Conservation (phyloP, 805 yeast genomes). For the Metschnikowia dekortorum region DNA sequence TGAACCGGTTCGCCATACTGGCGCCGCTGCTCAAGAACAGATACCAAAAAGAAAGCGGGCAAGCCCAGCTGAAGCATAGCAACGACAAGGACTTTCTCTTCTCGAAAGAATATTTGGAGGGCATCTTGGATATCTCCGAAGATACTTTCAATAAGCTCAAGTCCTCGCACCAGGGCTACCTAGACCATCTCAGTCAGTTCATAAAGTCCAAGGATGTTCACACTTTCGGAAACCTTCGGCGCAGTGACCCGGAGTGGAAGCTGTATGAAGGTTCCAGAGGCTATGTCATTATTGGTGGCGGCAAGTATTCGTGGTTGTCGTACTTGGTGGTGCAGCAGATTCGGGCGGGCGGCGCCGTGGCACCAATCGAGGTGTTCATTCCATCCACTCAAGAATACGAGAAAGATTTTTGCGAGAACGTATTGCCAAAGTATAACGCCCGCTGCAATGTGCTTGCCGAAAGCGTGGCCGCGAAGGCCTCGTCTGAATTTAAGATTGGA, state of each 20-base stretch:
- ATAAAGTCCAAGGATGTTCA: conserved; percentile 22
- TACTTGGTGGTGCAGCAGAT: conserved; percentile 46
- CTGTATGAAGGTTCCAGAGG: conserved; percentile 31
- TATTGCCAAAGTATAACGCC: conserved; percentile 43
- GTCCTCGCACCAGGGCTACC: conserved; percentile 32
- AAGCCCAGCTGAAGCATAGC: conserved; percentile 43
- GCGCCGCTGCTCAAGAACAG: conserved; percentile 37
- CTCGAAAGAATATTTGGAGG: conserved; percentile 42
- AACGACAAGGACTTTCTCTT: conserved; percentile 39
- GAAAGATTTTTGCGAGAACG: conserved; percentile 38
- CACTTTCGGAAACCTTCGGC: conserved; percentile 33
- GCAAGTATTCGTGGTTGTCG: conserved; percentile 47
- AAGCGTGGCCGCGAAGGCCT: conserved; percentile 14
- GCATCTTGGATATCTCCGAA: conserved; percentile 39
- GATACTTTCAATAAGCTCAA: conserved; percentile 30
- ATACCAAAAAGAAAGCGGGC: conserved; percentile 35
- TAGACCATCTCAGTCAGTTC: conserved; percentile 27
- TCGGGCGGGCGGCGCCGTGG: conserved; percentile 38
- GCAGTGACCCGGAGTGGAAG: conserved; percentile 38
- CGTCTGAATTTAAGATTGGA: conserved; percentile 25
- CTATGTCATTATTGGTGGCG: conserved; percentile 52
- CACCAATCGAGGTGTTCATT: conserved; percentile 50
- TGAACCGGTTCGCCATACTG: conserved; percentile 32
- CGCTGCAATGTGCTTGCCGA: conserved; percentile 43
- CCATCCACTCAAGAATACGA: conserved; percentile 45